Evolutionary conservation across 2,329 filamentous ascomycete genomes (phyloP).

Genomic region (Podosphaera xanthii): DNA sequence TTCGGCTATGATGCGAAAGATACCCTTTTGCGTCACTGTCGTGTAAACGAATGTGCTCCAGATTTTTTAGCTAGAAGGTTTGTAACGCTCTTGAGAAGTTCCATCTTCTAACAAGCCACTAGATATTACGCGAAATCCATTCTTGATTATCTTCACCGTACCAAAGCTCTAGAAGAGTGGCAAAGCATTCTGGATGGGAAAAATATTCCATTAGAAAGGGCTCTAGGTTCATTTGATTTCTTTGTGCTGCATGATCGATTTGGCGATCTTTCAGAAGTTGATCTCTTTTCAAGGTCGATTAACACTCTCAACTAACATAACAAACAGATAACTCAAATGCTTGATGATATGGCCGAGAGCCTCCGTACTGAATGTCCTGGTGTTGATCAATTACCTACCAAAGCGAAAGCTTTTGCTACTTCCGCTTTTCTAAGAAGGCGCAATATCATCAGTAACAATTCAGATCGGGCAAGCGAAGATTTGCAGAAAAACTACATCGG

Average conservation of each 20-base stretch:
- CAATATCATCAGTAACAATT: constrained; percentile 47
- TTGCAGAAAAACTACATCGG: constrained; percentile 77
- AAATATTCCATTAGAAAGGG: constrained; percentile 42
- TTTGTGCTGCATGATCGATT: constrained; percentile 55
- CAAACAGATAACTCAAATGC: constrained; percentile 33
- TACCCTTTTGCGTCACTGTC: constrained; percentile 44
- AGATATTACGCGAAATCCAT: constrained; percentile 57
- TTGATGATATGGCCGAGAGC: constrained; percentile 37
- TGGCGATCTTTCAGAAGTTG: constrained; percentile 50
- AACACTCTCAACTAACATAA: neutral
- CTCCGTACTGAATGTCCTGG: constrained; percentile 30
- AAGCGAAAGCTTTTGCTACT: constrained; percentile 43
- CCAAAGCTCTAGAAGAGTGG: constrained; percentile 62
- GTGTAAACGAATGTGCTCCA: constrained; percentile 29
- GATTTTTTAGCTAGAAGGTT: constrained; percentile 58
- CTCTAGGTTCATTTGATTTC: constrained; percentile 67
- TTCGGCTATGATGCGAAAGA: constrained; percentile 80
- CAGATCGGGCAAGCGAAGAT: constrained; percentile 46
- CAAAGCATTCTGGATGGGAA: constrained; percentile 18
- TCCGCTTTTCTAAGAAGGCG: constrained; percentile 45
- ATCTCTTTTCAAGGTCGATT: neutral
- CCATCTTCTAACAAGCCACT: constrained; percentile 4
- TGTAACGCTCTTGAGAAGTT: constrained; percentile 2
- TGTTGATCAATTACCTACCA: constrained; percentile 33
- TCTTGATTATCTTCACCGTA: constrained; percentile 60